Base-by-base conservation (phyloP, 228 moss, liverwort and hornwort genomes). In the Sphagnum fallax region DNA sequence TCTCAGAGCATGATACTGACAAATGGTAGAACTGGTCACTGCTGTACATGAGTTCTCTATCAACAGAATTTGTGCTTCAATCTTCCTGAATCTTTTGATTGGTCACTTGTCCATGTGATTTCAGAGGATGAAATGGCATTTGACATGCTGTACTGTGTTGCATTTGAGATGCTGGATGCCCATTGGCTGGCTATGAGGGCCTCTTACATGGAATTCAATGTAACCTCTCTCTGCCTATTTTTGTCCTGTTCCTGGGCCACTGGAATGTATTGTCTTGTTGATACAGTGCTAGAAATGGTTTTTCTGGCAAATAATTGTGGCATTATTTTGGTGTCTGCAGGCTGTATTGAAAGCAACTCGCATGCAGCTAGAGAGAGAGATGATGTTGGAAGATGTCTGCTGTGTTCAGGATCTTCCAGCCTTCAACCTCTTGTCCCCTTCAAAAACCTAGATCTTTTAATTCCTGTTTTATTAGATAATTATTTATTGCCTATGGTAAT, bases 121-220 rank as follows among this genome's bases (percentile, higher is more conserved):
- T 73, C 81, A 85, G 85, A 85, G 16, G 93, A 97, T 70, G 97
- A 91, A 71, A 77, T 70, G 71, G 91, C 96, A 64, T 93, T 97
- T 67, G 96, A 97, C 49, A 74, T 85, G 79, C 73, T 97, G 18
- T 97, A 93, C 67, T 93, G 93, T 68, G 88, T 97, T 6, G 90
- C 91, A 53, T 97, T 93, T 73, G 89, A 88, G 75, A 87, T 91
- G 89, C 77, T 97, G 79, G 97, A 97, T 74, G 82, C 88, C 0
- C 93, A 97, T 53, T 97, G 97, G 97, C 89, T 97, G 67, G 91
- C 88, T 7, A 74, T 87, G 80, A 84, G 78, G 62, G 97, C 97
- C 65, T 97, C 97, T 5, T 97, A 97, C 70, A 97, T 97, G 97
- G 97, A 97, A 65, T 97, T 97, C 67, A 93, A 97, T 73, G 88